Percentiles rank a stretch among this genome's conserved stretches.
phyloP scores from a whole-genome alignment of 2,329 filamentous ascomycete genomes.

The Parafenestella ontariensis region DNA sequence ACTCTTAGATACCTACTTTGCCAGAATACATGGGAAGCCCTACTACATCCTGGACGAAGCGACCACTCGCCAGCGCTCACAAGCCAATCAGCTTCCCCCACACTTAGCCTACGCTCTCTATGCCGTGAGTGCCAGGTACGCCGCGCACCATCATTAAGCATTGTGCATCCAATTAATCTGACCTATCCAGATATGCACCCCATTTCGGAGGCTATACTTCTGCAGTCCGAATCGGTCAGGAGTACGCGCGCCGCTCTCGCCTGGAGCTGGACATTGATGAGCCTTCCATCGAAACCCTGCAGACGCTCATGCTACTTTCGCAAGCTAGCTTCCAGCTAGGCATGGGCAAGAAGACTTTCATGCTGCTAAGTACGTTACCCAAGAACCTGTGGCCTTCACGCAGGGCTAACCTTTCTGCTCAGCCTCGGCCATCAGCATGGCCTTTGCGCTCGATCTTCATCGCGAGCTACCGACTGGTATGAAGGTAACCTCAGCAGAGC shows the following conservation, averaged over 20 bases:
- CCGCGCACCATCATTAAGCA: conserved; percentile 38
- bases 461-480: conserved; percentile 72
- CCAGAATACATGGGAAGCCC: conserved; percentile 79
- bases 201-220: conserved; percentile 72
- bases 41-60: conserved; percentile 83
- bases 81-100: conserved; percentile 68
- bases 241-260: conserved; percentile 74
- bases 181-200: conserved; percentile 67
- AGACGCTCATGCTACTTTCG: conserved; percentile 76
- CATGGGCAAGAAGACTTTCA: conserved; percentile 84
- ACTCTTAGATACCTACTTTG: conserved; percentile 80
- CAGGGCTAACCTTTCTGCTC: conserved; percentile 24
- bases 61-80: conserved; percentile 73
- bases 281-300: conserved; percentile 78
- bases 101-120: conserved; percentile 62
- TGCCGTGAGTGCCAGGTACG: conserved; percentile 55
- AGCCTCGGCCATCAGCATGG: conserved; percentile 83
- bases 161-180: conserved; percentile 58
- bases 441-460: conserved; percentile 80
- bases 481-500: conserved; percentile 70
- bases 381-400: neutral
- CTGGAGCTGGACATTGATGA: conserved; percentile 78
- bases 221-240: conserved; percentile 72
- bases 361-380: conserved; percentile 72
- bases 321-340: conserved; percentile 79